These are phyloP conservation scores for Isochrysis galbana DNA, from an alignment of 78 protist genomes.

Conservation along the genomic window DNA sequence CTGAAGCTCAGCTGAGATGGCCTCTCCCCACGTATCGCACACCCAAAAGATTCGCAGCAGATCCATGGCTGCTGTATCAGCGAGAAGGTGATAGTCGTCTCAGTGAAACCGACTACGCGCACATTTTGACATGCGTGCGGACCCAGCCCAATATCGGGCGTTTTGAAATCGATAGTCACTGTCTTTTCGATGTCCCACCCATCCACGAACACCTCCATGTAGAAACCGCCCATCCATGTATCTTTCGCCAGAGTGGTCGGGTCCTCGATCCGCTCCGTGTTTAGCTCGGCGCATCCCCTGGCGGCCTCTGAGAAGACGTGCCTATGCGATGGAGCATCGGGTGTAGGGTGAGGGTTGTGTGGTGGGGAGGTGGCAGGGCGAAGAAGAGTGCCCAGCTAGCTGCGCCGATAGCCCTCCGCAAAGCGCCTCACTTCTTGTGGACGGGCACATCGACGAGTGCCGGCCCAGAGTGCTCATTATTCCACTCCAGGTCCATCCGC, in stretches of 20 bases:
- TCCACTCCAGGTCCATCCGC: too few species aligned
- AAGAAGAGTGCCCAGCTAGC: too few species aligned
- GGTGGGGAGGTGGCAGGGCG: too few species aligned
- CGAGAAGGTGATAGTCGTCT: not conserved
- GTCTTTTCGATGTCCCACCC: not conserved
- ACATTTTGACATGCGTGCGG: not conserved
- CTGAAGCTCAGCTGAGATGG: not conserved
- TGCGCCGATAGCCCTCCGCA: too few species aligned
- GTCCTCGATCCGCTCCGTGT: not conserved
- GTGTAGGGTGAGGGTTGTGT: too few species aligned
- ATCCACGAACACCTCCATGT: not conserved
- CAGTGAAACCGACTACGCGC: not conserved
- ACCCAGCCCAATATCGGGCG: not conserved
- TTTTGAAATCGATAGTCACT: not conserved
- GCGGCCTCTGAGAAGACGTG: not conserved
- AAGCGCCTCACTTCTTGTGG: too few species aligned
- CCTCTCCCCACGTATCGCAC: not conserved
- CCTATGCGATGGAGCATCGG: too few species aligned
- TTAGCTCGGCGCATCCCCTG: not conserved
- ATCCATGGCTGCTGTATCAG: not conserved
- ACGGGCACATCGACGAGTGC: too few species aligned
- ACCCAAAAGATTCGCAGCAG: constrained; percentile 1
- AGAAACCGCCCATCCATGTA: not conserved
- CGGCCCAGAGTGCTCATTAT: too few species aligned
- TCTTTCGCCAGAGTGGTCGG: not conserved